Evolutionary conservation across 345 rosid genomes (phyloP), one percentile per base, ranked within the genome.

Genomic region (Excoecaria cochinchinensis): DNA sequence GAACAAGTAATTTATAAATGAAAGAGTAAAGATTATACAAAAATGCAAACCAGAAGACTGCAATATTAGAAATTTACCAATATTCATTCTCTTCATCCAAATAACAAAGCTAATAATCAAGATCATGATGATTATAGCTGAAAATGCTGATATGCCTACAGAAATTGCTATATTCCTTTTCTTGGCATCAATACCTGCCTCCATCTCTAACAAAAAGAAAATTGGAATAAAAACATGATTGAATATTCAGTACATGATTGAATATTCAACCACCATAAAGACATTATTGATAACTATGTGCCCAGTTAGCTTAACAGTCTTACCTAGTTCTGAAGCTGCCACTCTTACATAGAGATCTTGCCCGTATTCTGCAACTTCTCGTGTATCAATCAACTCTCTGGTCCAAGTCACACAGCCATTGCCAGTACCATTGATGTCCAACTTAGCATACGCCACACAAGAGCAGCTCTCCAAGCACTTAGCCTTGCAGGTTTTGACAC

Each of bases 311-410:
- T 66, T 1, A 11, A 47, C 31, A 12, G 7, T 46, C 40, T 68
- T 64, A 74, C 77, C 77, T 74, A 74, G 36, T 51, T 74, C 77
- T 51, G 50, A 51, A 63, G 70, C 77, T 50, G 69, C 62, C 22
- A 74, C 77, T 36, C 70, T 53, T n/a, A 74, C 61, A 31, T 51
- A 64, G 9, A 74, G 51, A 52, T 74, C 77, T 38, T 74, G 51
- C 69, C 70, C 69, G 3, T 15, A 53, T 1, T 53, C 22, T n/a
- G 22, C 50, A 1, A 51, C 53, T 19, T 50, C 17, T 52, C 21
- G 50, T n/a, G 51, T 51, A 40, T 74, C 77, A 36, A 64, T 15
- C 61, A 74, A 52, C 60, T 51, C 61, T n/a, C 16, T 51, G 15
- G 58, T 51, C 77, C 77, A 74, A n/a, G 61, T 64, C 44, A 64